Evolutionary conservation across 768 basidiomycete species (phyloP), one percentile per base, ranked within the genome.

Genomic region (Dentipellis sp.): DNA sequence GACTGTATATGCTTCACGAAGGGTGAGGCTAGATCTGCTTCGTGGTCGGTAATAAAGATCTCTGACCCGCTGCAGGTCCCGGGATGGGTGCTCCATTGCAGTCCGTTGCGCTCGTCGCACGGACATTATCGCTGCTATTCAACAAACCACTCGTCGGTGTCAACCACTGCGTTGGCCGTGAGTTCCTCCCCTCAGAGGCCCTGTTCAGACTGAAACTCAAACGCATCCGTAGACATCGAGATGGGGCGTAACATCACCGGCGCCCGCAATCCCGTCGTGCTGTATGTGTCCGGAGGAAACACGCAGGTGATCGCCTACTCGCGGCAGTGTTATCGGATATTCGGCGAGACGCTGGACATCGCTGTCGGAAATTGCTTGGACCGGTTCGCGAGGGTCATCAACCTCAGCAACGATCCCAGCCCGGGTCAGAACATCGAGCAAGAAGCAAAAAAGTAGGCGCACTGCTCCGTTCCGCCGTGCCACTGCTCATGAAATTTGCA

Each of bases 271-370:
- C 97, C 97, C 1, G 86, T 99, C 63, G 94, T 98, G 6, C 82
- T 98, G 37, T 99, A 99, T 66, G 97, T 99, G 17, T 98, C 97
- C 0, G 97, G 97, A 11, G 97, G 97, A 4, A 99, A 99, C 70
- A 98, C 97, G 0, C 97, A 99, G 71, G 94, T 99, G 14, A 98
- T 99, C 64, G 97, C 97, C 1, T 99, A 99, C 70, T 98, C 94
- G 19, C 86, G 89, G 57, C 94, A 98, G 69, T 83, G 94, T 59
- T 99, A 99, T 68, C 83, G 97, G 45, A 99, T 99, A 58, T 99
- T 99, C 66, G 97, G 97, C 14, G 97, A 99, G 72, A 98, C 97
- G 1, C 78, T 99, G 54, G 97, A 99, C 66, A 98, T 99, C 56
- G 97, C 97, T n/a, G 94, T 98, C 36, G 97, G 97, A 38, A 99